Conservation (phyloP, 2,329 filamentous ascomycete species). For the Zalaria sp. region DNA sequence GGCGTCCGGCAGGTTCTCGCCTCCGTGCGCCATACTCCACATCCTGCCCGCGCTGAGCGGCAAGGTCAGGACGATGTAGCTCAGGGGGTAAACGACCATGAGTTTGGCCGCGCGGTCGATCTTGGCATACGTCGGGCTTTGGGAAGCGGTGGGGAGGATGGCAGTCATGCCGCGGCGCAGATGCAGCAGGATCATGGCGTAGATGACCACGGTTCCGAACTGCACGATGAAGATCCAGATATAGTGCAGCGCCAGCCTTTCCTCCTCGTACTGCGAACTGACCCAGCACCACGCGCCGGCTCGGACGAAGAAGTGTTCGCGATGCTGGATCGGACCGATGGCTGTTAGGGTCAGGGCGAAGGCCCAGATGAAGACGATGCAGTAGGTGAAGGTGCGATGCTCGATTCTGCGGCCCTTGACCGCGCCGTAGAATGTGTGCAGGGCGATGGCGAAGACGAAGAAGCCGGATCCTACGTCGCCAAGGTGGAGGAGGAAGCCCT, state of each 20-base stretch:
- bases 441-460: conserved; percentile 51
- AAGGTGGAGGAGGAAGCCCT: conserved; percentile 55
- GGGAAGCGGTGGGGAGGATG: conserved; percentile 3
- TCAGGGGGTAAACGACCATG: conserved; percentile 52
- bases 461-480: conserved; percentile 44
- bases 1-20: conserved; percentile 16
- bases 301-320: conserved; percentile 42
- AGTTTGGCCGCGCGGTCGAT: conserved; percentile 36
- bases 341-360: conserved; percentile 45
- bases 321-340: conserved; percentile 33
- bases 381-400: conserved; percentile 34
- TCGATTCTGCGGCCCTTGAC: conserved; percentile 41
- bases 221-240: conserved; percentile 48
- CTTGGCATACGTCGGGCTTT: conserved; percentile 6
- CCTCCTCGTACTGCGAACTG: conserved; percentile 35
- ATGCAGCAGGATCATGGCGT: conserved; percentile 21
- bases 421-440: conserved; percentile 52
- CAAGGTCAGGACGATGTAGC: conserved; percentile 55
- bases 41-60: conserved; percentile 53
- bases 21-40: conserved; percentile 42
- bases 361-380: conserved; percentile 39
- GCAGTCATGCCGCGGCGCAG: conserved; percentile 9
- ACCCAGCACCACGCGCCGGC: conserved; percentile 59
- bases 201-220: conserved; percentile 37
- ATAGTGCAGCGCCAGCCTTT: conserved; percentile 49